Evolutionary conservation across 768 basidiomycete species (phyloP), one percentile per base, ranked within the genome.

Genomic region (Pleurotus tuber-regium): DNA sequence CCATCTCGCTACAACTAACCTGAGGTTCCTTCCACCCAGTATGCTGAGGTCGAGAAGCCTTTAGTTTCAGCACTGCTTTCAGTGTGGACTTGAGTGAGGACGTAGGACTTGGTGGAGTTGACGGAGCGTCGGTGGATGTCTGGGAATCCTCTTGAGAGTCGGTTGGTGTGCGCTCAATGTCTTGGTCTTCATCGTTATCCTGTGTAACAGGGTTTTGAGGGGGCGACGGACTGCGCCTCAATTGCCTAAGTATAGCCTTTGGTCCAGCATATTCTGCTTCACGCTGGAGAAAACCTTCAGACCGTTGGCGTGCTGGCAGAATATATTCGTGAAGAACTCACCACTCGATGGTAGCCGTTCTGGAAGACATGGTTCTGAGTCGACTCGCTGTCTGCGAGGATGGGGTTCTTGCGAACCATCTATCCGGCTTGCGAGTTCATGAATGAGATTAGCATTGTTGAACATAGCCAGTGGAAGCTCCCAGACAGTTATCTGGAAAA

Each of bases 331-430:
- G 51, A 25, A 11, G 40, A 52, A 72, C 78, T 44, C 57, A 86
- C 86, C 77, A 54, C 70, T 75, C 6, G 84, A 78, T 11, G 89
- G 89, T 39, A 90, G 75, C n/a, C 87, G 77, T 46, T 76, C 79
- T 26, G 82, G 86, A 28, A 90, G 72, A 63, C 84, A 86, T 51
- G 78, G 78, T 8, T 79, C 70, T 2, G 80, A 75, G 7, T 57
- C 57, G 2, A 81, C 57, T 36, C 75, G 75, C 53, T 61, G 68
- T 52, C 79, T 74, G 25, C 42, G 35, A 19, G 35, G 35, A 10
- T 19, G 35, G 35, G 14, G 35, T 19, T 16, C 35, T 14, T 38
- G n/a, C n/a, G n/a, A n/a, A n/a, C n/a, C n/a, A n/a, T 69, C 66
- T 11, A 66, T 47, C 41, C 55, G 50, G 40, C 58, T 58, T 44